Conservation (phyloP, 2,329 filamentous ascomycete species). For the Aureobasidium lini region DNA sequence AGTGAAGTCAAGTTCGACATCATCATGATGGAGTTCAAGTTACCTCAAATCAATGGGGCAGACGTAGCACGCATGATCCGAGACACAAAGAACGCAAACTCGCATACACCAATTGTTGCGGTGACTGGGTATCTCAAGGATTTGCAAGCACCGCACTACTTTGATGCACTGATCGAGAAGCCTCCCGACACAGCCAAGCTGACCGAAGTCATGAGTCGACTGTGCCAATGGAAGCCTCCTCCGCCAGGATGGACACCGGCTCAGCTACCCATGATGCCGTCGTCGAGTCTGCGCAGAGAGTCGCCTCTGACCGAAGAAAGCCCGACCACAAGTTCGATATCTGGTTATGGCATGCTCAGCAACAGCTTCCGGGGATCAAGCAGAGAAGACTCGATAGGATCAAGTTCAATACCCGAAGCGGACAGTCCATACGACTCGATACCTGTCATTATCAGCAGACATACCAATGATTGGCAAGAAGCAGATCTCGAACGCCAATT, state of each 20-base stretch:
- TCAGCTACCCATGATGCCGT: conserved; percentile 41
- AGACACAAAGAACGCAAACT: conserved; percentile 91
- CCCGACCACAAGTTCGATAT: conserved; percentile 69
- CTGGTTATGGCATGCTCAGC: conserved; percentile 55
- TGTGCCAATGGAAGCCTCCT: conserved; percentile 91
- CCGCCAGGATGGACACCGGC: conserved; percentile 48
- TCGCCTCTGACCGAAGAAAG: conserved; percentile 65
- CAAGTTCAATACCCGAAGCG: conserved; percentile 78
- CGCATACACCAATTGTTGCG: conserved; percentile 88
- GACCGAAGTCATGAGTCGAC: conserved; percentile 74
- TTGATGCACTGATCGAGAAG: conserved; percentile 92
- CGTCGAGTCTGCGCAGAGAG: conserved; percentile 57
- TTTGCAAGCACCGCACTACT: conserved; percentile 87
- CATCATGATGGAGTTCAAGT: conserved; percentile 94
- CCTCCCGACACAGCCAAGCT: conserved; percentile 89
- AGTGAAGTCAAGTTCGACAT: conserved; percentile 98
- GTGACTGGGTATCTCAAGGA: conserved; percentile 99
- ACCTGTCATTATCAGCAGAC: conserved; percentile 66
- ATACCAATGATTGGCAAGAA: conserved; percentile 72
- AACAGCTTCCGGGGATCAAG: conserved; percentile 74
- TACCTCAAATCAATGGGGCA: conserved; percentile 89
- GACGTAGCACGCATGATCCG: conserved; percentile 97
- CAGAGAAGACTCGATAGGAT: conserved; percentile 81
- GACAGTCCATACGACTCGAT: conserved; percentile 75
- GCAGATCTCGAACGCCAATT: conserved; percentile 39